Evolutionary conservation across 1,284 basidiomycete species (phyloP).

Genomic region (Leccinum huronense): DNA sequence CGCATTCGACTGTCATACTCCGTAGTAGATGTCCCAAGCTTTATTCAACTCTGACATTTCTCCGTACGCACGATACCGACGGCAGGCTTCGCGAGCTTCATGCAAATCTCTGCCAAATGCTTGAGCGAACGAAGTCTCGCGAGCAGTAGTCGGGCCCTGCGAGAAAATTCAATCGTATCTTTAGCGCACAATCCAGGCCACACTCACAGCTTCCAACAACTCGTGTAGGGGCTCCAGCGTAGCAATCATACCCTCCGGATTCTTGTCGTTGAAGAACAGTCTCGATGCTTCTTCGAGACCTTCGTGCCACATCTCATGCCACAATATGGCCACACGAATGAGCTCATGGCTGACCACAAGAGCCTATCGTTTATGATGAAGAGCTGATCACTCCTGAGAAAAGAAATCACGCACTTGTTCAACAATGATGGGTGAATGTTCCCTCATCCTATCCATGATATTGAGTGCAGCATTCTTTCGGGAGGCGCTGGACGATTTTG

Average conservation of each 20-base stretch:
- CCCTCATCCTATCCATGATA: conserved; percentile 94
- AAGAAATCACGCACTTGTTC: conserved; percentile 62
- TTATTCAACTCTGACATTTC: conserved; percentile 92
- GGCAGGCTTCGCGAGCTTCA: conserved; percentile 92
- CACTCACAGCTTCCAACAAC: conserved; percentile 80
- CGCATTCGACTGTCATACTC: conserved; percentile 42
- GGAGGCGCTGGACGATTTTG: conserved; percentile 87
- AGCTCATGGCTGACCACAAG: conserved; percentile 91
- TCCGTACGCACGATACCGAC: conserved; percentile 83
- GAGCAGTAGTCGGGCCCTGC: conserved; percentile 89
- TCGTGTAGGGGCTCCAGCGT: conserved; percentile 94
- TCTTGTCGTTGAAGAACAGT: conserved; percentile 96
- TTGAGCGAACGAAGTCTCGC: conserved; percentile 95
- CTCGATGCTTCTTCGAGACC: conserved; percentile 97
- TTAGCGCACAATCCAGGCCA: neutral
- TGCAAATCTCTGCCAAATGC: conserved; percentile 92
- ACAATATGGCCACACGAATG: conserved; percentile 96
- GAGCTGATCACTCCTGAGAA: conserved; percentile 1
- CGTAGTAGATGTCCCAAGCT: conserved; percentile 99
- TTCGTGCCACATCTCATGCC: conserved; percentile 99
- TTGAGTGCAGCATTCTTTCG: conserved; percentile 82
- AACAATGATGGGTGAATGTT: conserved; percentile 88
- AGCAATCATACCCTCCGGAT: conserved; percentile 98
- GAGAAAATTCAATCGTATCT: conserved; percentile 3
- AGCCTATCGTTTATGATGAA: conserved; percentile 52